Conservation (phyloP, 179 eudicot genomes). For the Vitellaria paradoxa region DNA sequence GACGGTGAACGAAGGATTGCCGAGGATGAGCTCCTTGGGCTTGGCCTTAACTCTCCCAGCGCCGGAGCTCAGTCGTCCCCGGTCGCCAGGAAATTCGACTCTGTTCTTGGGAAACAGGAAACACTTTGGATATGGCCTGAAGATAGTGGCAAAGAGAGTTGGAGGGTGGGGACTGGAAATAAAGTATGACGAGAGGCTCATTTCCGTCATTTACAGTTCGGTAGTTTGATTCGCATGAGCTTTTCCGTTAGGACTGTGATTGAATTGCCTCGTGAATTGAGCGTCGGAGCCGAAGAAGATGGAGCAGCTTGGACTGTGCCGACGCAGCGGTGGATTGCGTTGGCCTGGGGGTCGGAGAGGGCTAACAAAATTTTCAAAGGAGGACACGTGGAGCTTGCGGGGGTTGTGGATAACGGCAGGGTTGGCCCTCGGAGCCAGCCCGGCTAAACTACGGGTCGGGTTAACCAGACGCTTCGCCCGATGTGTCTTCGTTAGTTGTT, state of each 20-base stretch:
- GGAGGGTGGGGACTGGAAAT: slow-evolving; percentile 22
- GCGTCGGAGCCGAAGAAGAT: neutral
- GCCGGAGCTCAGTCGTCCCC: slow-evolving; percentile 17
- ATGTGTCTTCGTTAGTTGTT: too few species aligned
- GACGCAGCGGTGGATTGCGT: neutral
- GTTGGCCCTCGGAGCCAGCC: slow-evolving; percentile 13
- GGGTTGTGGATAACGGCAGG: slow-evolving; percentile 36
- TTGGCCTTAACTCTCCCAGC: slow-evolving; percentile 38
- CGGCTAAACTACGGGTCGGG: slow-evolving; percentile 13
- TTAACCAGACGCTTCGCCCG: neutral
- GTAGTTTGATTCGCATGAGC: slow-evolving; percentile 8
- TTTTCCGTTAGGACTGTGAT: neutral
- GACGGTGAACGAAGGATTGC: slow-evolving; percentile 61
- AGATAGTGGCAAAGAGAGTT: slow-evolving; percentile 13
- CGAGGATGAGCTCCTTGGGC: slow-evolving; percentile 57
- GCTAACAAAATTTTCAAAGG: neutral
- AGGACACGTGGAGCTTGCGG: slow-evolving; percentile 26
- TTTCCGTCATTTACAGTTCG: slow-evolving; percentile 13
- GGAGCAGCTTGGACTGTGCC: neutral
- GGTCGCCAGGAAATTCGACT: neutral
- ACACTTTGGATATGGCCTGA: slow-evolving; percentile 4
- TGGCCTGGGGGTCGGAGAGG: neutral
- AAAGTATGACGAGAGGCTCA: slow-evolving; percentile 24
- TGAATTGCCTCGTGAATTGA: neutral
- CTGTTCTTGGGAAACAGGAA: slow-evolving; percentile 14